Conservation (phyloP, 805 yeast species). For the Lipomyces kockii region DNA sequence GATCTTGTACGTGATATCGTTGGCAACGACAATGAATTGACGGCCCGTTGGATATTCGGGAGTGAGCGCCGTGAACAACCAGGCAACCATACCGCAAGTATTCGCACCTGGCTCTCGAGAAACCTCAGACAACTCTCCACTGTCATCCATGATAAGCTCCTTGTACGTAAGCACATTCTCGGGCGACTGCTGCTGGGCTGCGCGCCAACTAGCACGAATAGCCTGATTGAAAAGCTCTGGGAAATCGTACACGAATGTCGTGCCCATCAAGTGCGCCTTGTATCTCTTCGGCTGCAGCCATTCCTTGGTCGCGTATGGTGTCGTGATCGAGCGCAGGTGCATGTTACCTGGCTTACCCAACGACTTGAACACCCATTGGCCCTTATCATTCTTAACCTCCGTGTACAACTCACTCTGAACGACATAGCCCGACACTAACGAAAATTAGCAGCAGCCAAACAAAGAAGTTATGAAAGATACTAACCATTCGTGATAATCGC, state of each 20-base stretch:
- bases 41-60: constrained; percentile 98
- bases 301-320: constrained; percentile 97
- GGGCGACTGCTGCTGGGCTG: constrained; percentile 51
- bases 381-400: constrained; percentile 88
- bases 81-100: constrained; percentile 96
- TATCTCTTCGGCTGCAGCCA: constrained; percentile 98
- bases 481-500: constrained; percentile 83
- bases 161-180: constrained; percentile 76
- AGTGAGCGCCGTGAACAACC: constrained; percentile 86
- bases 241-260: constrained; percentile 97
- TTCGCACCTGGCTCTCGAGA: constrained; percentile 96
- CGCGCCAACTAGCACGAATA: constrained; percentile 79
- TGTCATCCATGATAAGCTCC: constrained; percentile 85
- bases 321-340: constrained; percentile 94
- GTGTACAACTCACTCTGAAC: constrained; percentile 93
- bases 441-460: background rate
- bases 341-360: constrained; percentile 90
- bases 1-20: constrained; percentile 95
- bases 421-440: constrained; percentile 85
- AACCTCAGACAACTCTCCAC: constrained; percentile 80
- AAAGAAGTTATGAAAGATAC: constrained; percentile 9
- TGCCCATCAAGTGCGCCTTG: constrained; percentile 97
- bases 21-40: constrained; percentile 88
- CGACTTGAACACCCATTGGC: constrained; percentile 97
- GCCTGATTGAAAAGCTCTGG: constrained; percentile 98